Evolutionary conservation across 1,284 basidiomycete species (phyloP), one percentile per base, ranked within the genome.

Genomic region (Trichosporon sp.): DNA sequence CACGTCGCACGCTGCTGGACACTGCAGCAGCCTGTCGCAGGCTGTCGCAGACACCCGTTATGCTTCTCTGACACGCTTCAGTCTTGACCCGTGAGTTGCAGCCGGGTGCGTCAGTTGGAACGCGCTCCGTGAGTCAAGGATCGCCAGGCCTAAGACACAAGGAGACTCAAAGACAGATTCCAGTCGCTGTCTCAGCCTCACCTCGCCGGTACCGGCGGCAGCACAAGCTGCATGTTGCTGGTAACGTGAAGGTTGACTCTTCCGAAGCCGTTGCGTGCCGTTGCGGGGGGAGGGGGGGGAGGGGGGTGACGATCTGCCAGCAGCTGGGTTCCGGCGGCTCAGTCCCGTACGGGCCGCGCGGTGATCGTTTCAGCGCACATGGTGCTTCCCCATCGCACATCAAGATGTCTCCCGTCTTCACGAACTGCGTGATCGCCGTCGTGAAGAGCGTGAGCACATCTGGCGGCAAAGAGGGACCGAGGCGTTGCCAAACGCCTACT

Each of bases 11-110:
- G 38, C 38, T 40, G 26, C 26, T 26, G 26, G 26, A 26, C 26
- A 26, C 26, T 26, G 26, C 26, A 26, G 26, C 26, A 26, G 26
- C 26, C 26, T 26, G 38, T 12, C 8, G 38, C 38, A 40, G 8
- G 16, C 2, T 51, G 48, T 51, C 51, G 21, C 51, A 54, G 51
- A 26, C n/a, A 54, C 16, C 51, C 51, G 51, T 54, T 54, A 54
- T 54, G 51, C 51, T 54, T 54, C 51, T 54, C 51, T 54, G 51
- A 54, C 51, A 54, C 51, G 21, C 21, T 54, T 19, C 51, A 54
- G 8, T 16, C 21, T 19, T 54, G 19, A 16, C 2, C 8, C 10
- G 51, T 5, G 51, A 11, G n/a, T 4, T 4, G 46, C 14, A 4
- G 16, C 4, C 7, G 8, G 14, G n/a, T n/a, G 19, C 51, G 7